Evolutionary conservation across 345 rosid genomes (phyloP), one percentile per base, ranked within the genome.

Genomic region (Bruguiera sexangula): DNA sequence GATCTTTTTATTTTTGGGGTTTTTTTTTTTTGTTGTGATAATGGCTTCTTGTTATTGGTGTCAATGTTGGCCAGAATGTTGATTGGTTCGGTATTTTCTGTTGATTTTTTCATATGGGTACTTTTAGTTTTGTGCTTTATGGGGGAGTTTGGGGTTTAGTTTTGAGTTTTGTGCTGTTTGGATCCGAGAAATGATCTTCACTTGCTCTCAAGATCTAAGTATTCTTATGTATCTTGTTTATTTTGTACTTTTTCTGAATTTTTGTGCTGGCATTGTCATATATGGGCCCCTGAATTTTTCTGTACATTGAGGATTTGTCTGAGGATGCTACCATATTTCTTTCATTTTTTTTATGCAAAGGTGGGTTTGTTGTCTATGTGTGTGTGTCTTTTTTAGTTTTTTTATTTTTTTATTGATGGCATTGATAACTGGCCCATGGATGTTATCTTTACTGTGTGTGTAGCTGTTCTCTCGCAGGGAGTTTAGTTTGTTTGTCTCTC

Each of bases 111-210:
- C 22, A 58, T 20, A 34, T 67, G 74, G 71, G 66, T 62, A 18
- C 8, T 65, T 55, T 60, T 29, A 27, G 67, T 24, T 66, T 29
- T 66, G 61, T 51, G 55, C 27, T 75, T 52, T 6, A 20, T 27
- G 26, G 39, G 68, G 16, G 48, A 22, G 6, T 58, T 53, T 67
- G 52, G 74, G 83, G 76, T 72, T 78, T 62, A 69, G 60, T 57
- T 64, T 46, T 43, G 6, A 55, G 70, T 54, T 68, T 37, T 52
- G 51, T 46, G 55, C 19, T 70, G 34, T 48, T 56, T 71, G 73
- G 63, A 74, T 82, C 77, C 55, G 29, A 36, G 69, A 50, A 65
- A 65, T 67, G 75, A 53, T 32, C 60, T 57, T 34, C 59, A 27
- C 22, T 68, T 67, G 60, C 54, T 68, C 54, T 32, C 19, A 63